phyloP scores from a whole-genome alignment of 75 land plant genomes.

The Azolla pinnata region DNA sequence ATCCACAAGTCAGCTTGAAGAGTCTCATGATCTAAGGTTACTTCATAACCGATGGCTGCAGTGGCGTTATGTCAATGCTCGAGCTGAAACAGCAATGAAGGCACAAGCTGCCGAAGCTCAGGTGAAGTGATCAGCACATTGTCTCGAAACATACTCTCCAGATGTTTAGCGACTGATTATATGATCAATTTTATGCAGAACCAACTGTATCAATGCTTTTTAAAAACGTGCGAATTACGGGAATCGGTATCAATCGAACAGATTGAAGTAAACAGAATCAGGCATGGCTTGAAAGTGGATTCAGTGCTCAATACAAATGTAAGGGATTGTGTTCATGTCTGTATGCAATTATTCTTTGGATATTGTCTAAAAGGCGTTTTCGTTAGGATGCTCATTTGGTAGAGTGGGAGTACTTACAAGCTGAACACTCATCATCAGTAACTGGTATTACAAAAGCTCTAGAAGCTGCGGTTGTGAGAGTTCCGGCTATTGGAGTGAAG shows the following conservation, averaged over 20 bases:
- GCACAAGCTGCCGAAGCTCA: slow-evolving; percentile 31
- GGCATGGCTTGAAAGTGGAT: slow-evolving; percentile 23
- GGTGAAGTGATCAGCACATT: no score
- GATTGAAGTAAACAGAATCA: slow-evolving; percentile 22
- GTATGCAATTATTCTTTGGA: no score
- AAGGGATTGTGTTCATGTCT: neutral
- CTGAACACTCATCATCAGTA: slow-evolving; percentile 30
- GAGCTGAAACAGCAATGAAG: slow-evolving; percentile 45
- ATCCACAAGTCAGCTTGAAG: slow-evolving; percentile 36
- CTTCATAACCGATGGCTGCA: slow-evolving; percentile 51
- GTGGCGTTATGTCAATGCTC: slow-evolving; percentile 69
- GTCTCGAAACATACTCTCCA: no score
- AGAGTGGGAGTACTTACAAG: slow-evolving; percentile 25
- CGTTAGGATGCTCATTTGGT: slow-evolving; percentile 30
- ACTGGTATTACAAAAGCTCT: slow-evolving; percentile 31
- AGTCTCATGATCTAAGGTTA: slow-evolving; percentile 40
- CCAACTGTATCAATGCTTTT: slow-evolving; percentile 13
- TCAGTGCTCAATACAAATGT: slow-evolving; percentile 27
- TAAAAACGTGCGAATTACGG: slow-evolving; percentile 27
- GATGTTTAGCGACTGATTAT: no score
- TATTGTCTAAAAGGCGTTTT: neutral
- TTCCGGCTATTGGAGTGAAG: slow-evolving; percentile 43
- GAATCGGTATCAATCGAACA: slow-evolving; percentile 28
- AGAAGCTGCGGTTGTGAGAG: slow-evolving; percentile 38
- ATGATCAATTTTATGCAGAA: no score